phyloP scores from a whole-genome alignment of 331 rosid genomes.

The Acacia pycnantha region DNA sequence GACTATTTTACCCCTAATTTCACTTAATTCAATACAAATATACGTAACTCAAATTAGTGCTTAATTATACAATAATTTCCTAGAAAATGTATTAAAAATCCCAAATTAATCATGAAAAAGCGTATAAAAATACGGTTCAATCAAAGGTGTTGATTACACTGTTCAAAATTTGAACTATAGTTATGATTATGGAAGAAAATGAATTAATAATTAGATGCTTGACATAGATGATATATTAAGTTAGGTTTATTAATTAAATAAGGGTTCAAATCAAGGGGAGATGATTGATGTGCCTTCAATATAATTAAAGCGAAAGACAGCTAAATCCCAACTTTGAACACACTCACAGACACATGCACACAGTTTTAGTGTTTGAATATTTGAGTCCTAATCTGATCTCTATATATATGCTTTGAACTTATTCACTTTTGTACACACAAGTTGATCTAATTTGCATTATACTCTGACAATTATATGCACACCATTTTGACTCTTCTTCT shows the following conservation, averaged over 20 bases:
- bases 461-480: slow-evolving; percentile 14
- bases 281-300: slow-evolving; percentile 37
- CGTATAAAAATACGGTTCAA: no score
- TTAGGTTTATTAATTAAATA: slow-evolving; percentile 1
- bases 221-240: neutral
- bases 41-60: no score
- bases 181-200: slow-evolving; percentile 9
- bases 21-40: no score
- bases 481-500: neutral
- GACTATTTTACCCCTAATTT: no score
- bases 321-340: slow-evolving; percentile 42
- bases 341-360: neutral
- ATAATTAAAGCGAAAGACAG: slow-evolving; percentile 36
- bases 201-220: slow-evolving; percentile 6
- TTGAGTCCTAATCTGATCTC: neutral
- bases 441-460: slow-evolving; percentile 4
- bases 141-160: neutral
- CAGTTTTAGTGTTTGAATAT: slow-evolving; percentile 25
- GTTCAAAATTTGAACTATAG: neutral
- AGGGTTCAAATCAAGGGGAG: slow-evolving; percentile 11
- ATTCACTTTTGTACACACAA: slow-evolving; percentile 12
- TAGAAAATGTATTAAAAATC: no score
- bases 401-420: neutral
- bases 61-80: no score
- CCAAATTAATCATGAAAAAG: no score